Evolutionary conservation across 1,284 basidiomycete species (phyloP), one percentile per base, ranked within the genome.

Genomic region (Leccinum variabile): DNA sequence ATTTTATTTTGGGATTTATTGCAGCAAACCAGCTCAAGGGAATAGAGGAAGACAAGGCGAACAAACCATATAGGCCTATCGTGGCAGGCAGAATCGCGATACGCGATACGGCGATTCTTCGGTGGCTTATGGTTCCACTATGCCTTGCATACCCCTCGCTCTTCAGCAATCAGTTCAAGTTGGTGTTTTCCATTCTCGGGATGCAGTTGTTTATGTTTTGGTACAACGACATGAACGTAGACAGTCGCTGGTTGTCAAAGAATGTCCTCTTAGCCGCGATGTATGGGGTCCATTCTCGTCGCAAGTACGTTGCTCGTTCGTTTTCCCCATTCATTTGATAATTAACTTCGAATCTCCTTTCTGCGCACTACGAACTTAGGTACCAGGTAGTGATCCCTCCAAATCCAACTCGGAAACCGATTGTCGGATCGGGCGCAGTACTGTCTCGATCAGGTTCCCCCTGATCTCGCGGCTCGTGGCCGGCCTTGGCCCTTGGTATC

Each of bases 1-100:
- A 68, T 11, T 35, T 35, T 78, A 2, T 25, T 25, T 22, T 22
- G 18, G 18, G 1, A 22, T 22, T 22, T 22, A 22, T 22, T 22
- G 18, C 81, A 25, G 75, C 81, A 1, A 82, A 82, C 59, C 81
- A 82, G 67, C 73, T 72, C 53, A 68, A 77, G 18, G 67, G 69
- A 3, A 70, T 72, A 3, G 72, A 75, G 14, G 82, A 82, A 64
- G 82, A 82, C 66, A 63, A 57, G n/a, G 35, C 69, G 33, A 82
- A 82, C 68, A 79, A 82, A 57, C 70, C 75, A 3, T 73, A 73
- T 44, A 28, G 80, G 9, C 81, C 81, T 0, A 65, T 82, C 10
- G 80, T 80, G 0, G 63, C 77, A 3, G 71, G 73, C 7, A 73
- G 77, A 5, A 75, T 82, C 18, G 68, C 77, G 0, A 14, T 76